These are phyloP conservation scores for Linnemannia zychae DNA, from an alignment of 192 early-diverging fungal genomes.

Conservation along the genomic window DNA sequence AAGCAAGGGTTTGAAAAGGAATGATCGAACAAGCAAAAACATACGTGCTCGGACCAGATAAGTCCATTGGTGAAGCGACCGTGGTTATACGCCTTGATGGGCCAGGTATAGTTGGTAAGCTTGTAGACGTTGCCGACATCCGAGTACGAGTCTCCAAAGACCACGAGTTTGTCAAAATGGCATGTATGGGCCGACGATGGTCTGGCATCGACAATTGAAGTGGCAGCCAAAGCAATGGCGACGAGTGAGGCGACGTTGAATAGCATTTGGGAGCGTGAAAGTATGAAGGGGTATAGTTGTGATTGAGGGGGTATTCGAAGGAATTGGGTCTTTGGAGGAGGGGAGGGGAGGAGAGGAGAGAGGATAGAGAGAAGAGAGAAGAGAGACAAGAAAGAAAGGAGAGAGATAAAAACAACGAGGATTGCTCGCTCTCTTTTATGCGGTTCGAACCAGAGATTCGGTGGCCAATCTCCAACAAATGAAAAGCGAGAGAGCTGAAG, in stretches of 20 bases:
- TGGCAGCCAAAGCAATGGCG: background rate
- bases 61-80: conserved; percentile 66
- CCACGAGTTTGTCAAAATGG: conserved; percentile 56
- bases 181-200: background rate
- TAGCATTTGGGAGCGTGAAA: conserved; percentile 16
- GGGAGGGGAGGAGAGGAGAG: background rate
- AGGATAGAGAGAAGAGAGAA: background rate
- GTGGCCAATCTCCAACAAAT: background rate
- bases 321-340: background rate
- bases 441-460: background rate
- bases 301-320: background rate
- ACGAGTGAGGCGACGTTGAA: conserved; percentile 14
- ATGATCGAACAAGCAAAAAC: background rate
- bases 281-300: background rate
- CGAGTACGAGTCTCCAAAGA: conserved; percentile 70
- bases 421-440: background rate
- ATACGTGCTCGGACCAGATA: conserved; percentile 61
- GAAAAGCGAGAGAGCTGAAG: background rate
- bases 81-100: conserved; percentile 19
- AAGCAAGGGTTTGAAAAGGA: background rate
- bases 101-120: conserved; percentile 38
- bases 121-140: conserved; percentile 62
- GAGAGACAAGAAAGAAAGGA: background rate
- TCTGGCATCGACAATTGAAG: background rate
- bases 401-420: background rate